A percentile compares a stretch with the other conserved stretches of the same genome.
Conservation (phyloP, 768 basidiomycete genomes). For the Pleurotus eryngii region DNA sequence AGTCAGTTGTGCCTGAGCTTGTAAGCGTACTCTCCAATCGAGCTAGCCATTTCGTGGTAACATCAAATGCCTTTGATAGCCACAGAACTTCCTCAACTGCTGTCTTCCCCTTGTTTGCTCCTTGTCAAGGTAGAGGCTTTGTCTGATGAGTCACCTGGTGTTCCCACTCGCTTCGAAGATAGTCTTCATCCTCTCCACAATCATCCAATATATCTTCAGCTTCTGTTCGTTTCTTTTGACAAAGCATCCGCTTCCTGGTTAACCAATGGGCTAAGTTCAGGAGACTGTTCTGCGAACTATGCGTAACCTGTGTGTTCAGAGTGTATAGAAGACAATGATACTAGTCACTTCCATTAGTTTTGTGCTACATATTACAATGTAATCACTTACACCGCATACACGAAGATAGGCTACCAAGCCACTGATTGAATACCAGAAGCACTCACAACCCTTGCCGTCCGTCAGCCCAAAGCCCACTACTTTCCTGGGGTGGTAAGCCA, state of each 20-base stretch:
- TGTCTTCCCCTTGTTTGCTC: constrained; percentile 2
- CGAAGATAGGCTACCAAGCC: constrained; percentile 23
- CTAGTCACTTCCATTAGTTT: constrained; percentile 8
- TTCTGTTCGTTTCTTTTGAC: not conserved
- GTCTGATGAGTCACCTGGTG: constrained; percentile 4
- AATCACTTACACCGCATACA: constrained; percentile 22
- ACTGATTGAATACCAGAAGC: constrained; percentile 28
- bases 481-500: constrained; percentile 32
- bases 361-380: not conserved
- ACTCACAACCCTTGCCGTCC: constrained; percentile 28
- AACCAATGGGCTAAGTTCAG: constrained; percentile 14
- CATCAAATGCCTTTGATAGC: not conserved
- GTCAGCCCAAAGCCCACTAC: constrained; percentile 25
- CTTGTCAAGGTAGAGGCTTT: not conserved
- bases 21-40: not conserved
- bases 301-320: constrained; percentile 21
- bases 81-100: constrained; percentile 5
- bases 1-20: not conserved
- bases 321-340: constrained; percentile 23
- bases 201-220: not conserved
- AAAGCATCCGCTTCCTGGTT: not conserved
- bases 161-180: constrained; percentile 1
- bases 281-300: constrained; percentile 12
- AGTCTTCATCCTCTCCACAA: constrained; percentile 1
- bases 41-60: not conserved